phyloP scores from a whole-genome alignment of 139 green algal species.

The Picochlorum sp. region DNA sequence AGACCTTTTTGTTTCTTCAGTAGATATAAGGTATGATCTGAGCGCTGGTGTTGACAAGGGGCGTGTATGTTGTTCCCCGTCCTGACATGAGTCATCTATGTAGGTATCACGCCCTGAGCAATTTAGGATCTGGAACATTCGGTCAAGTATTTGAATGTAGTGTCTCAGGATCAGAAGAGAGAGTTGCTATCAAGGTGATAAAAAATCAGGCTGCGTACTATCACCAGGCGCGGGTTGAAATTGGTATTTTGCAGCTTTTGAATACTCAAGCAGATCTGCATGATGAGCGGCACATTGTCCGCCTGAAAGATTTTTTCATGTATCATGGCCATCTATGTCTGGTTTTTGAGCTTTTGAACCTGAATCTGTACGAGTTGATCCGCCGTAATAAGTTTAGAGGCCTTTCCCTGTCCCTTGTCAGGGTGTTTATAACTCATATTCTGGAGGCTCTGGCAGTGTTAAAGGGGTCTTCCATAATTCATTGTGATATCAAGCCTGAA shows the following conservation, averaged over 20 bases:
- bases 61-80: not conserved
- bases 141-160: slow-evolving; percentile 82
- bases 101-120: slow-evolving; percentile 65
- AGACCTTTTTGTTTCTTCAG: slow-evolving; percentile 43
- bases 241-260: slow-evolving; percentile 89
- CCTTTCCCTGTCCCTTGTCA: slow-evolving; percentile 79
- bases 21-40: slow-evolving; percentile 10
- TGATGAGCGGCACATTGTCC: slow-evolving; percentile 85
- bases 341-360: slow-evolving; percentile 91
- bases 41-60: no score
- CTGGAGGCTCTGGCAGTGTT: slow-evolving; percentile 78
- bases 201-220: slow-evolving; percentile 97
- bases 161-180: not conserved
- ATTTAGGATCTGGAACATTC: slow-evolving; percentile 91
- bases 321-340: slow-evolving; percentile 90
- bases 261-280: slow-evolving; percentile 71
- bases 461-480: slow-evolving; percentile 78
- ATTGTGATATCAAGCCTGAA: slow-evolving; percentile 99
- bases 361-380: slow-evolving; percentile 98
- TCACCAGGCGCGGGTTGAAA: slow-evolving; percentile 72
- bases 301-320: slow-evolving; percentile 89
- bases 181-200: slow-evolving; percentile 91
- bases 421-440: slow-evolving; percentile 75
- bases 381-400: slow-evolving; percentile 87
- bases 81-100: not conserved